Percentiles rank a stretch among this genome's conserved stretches.
phyloP scores from a whole-genome alignment of 768 basidiomycete genomes.

The Suillus alpinus region DNA sequence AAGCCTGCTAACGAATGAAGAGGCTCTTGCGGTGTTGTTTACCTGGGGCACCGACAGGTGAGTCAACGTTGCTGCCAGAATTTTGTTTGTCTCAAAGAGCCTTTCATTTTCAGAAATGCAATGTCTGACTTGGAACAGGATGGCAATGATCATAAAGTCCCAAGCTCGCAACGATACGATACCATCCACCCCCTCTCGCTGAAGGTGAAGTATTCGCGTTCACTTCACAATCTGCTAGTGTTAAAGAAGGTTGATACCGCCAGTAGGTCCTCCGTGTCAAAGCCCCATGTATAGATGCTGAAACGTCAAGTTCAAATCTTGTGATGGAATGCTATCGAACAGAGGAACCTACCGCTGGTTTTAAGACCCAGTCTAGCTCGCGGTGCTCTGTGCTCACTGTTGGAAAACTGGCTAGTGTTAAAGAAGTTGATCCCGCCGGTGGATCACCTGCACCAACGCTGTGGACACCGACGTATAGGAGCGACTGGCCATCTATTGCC shows the following conservation, averaged over 20 bases:
- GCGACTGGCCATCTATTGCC: neutral
- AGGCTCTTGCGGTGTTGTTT: neutral
- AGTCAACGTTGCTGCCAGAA: neutral
- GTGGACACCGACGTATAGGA: neutral
- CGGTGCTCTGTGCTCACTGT: neutral
- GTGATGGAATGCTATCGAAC: neutral
- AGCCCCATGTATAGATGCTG: no score
- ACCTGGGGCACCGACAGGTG: neutral
- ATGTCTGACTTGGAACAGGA: neutral
- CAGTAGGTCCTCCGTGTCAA: no score
- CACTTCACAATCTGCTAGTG: neutral
- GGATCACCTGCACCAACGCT: constrained; percentile 15
- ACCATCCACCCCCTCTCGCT: neutral
- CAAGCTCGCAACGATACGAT: neutral
- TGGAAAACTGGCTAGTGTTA: no score
- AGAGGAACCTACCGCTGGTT: neutral
- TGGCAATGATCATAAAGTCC: neutral
- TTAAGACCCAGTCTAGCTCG: neutral
- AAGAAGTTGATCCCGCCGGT: no score
- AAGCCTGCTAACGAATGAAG: neutral
- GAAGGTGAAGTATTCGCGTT: neutral
- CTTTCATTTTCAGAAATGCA: neutral
- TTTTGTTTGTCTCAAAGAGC: neutral
- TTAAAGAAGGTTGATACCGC: neutral
- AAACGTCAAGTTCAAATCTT: neutral